These are phyloP conservation scores for Toxoplasma gondii DNA, from an alignment of 169 alveolate species.

Conservation along the genomic window DNA sequence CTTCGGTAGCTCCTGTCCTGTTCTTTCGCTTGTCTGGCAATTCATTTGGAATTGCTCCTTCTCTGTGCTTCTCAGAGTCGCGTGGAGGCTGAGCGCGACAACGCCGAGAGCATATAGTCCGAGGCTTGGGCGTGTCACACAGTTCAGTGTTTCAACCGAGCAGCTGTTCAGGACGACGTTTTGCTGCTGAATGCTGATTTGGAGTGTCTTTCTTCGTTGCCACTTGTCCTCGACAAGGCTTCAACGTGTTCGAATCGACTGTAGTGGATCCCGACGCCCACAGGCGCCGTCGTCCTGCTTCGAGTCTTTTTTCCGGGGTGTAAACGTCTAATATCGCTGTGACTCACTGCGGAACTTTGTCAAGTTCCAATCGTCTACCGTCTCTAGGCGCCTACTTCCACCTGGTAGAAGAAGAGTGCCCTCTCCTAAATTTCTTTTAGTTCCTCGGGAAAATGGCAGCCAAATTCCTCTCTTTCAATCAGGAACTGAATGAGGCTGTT, in stretches of 20 bases:
- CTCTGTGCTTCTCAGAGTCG: neutral
- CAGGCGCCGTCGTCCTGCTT: neutral
- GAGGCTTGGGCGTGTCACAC: neutral
- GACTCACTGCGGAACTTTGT: too few species aligned
- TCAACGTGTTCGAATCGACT: neutral
- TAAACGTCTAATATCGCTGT: too few species aligned
- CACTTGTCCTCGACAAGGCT: neutral
- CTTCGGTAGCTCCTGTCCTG: too few species aligned
- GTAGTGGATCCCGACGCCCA: neutral
- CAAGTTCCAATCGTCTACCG: too few species aligned
- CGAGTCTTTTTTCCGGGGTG: too few species aligned
- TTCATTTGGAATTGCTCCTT: too few species aligned
- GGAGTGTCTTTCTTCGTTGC: neutral
- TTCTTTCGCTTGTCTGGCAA: neutral
- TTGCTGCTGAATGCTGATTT: neutral
- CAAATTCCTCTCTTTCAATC: slow-evolving; percentile 5
- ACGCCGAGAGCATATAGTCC: neutral
- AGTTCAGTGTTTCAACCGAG: neutral
- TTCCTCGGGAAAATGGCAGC: slow-evolving; percentile 1
- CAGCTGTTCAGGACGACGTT: neutral
- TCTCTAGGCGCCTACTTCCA: too few species aligned
- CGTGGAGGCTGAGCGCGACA: neutral
- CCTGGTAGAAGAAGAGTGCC: neutral
- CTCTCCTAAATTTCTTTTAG: neutral
- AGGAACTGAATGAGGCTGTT: slow-evolving; percentile 27